phyloP scores from a whole-genome alignment of 805 yeast species.

The Clavispora fructus region DNA sequence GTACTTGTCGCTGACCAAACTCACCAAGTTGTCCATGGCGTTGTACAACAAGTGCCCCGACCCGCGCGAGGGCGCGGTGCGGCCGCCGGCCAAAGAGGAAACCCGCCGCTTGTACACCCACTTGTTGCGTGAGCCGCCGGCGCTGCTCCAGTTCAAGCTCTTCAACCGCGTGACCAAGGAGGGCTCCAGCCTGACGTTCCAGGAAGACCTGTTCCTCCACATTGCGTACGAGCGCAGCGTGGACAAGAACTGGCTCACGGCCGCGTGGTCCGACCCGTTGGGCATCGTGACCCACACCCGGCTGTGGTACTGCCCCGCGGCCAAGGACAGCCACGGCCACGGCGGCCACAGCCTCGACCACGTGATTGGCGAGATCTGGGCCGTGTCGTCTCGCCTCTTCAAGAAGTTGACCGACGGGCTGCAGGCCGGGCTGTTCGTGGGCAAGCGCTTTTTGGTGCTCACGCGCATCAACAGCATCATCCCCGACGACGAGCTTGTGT shows the following conservation, averaged over 20 bases:
- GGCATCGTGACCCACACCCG: conserved; percentile 60
- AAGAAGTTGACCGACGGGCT: conserved; percentile 27
- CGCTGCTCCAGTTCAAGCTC: conserved; percentile 31
- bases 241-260: conserved; percentile 80
- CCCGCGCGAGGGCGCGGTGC: neutral
- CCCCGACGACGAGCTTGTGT: conserved; percentile 76
- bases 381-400: conserved; percentile 44
- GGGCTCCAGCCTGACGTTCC: conserved; percentile 15
- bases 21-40: conserved; percentile 44
- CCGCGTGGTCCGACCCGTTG: conserved; percentile 84
- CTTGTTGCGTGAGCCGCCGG: conserved; percentile 34
- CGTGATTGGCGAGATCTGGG: conserved; percentile 66
- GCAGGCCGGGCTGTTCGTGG: conserved; percentile 55
- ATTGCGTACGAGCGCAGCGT: conserved; percentile 78
- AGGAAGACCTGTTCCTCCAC: conserved; percentile 77
- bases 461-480: conserved; percentile 69
- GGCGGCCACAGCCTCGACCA: conserved; percentile 32
- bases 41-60: conserved; percentile 56
- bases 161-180: conserved; percentile 19
- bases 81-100: conserved; percentile 2
- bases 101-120: conserved; percentile 22
- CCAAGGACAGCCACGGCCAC: conserved; percentile 7
- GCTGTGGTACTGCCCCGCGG: conserved; percentile 52
- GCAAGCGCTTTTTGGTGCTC: conserved; percentile 58
- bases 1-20: conserved; percentile 28